Evolutionary conservation across 257 asterid species (phyloP).

Genomic region (Oldenlandia corymbosa): DNA sequence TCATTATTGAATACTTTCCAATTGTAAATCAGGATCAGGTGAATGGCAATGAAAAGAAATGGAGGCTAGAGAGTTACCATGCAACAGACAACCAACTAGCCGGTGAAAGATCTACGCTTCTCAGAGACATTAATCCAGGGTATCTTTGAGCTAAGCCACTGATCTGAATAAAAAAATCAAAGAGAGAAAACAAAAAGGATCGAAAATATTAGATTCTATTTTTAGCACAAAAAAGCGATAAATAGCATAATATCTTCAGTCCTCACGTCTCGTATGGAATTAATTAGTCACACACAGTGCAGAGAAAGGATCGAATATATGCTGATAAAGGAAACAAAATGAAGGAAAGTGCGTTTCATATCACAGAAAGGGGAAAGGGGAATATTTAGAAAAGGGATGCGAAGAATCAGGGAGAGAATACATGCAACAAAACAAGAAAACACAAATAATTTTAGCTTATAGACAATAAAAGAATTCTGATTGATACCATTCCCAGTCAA

Average conservation of each 20-base stretch:
- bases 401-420: conserved; percentile 11
- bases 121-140: conserved; percentile 46
- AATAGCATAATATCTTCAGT: conserved; percentile 4
- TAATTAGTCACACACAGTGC: not conserved
- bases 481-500: conserved; percentile 18
- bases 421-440: conserved; percentile 14
- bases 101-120: conserved; percentile 49
- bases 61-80: conserved; percentile 26
- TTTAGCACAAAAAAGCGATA: conserved; percentile 1
- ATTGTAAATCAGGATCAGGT: not conserved
- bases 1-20: not conserved
- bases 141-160: conserved; percentile 30
- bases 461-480: not conserved
- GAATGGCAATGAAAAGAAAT: not conserved
- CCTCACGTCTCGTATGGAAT: conserved; percentile 18
- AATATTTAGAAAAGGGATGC: not conserved
- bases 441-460: not conserved
- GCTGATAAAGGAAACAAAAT: not conserved
- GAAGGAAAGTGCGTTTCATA: not conserved
- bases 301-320: conserved; percentile 15
- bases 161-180: conserved; percentile 25
- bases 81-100: conserved; percentile 57
- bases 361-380: no score
- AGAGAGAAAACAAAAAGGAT: not conserved
- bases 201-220: not conserved